Evolutionary conservation across 2,329 filamentous ascomycete genomes (phyloP), one percentile per base, ranked within the genome.

Genomic region (Dothideomycetidae sp.): DNA sequence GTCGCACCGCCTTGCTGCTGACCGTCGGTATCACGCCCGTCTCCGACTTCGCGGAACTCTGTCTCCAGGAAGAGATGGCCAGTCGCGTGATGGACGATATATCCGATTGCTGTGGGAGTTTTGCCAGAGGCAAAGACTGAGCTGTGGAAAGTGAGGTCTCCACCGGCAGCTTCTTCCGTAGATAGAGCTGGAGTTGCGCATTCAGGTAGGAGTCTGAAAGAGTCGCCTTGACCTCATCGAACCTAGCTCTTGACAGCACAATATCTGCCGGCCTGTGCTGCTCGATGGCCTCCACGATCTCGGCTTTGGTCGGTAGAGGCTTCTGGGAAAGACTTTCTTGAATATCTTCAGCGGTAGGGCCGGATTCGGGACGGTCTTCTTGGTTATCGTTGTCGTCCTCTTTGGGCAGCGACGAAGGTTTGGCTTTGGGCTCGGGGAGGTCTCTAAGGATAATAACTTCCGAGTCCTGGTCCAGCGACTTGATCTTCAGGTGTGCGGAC

Each of bases 401-500:
- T 30, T 10, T 17, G 12, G 11, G 11, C 7, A n/a, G 7, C 7
- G 21, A n/a, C 7, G 21, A 7, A 7, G 7, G 21, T 7, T n/a
- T 7, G 21, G 21, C 21, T n/a, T 7, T n/a, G n/a, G 15, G 12
- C 7, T 40, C 38, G 10, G 35, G 31, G 18, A 45, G 16, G 28
- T 45, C 43, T 14, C 43, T 33, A 9, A 45, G 31, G 10, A 45
- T 37, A 15, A 45, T 45, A 26, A 45, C 38, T 28, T 42, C 40
- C 5, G 43, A 40, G 4, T 33, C 31, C 34, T 39, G 29, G 13
- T 39, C 40, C 12, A 45, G 23, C 5, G 40, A 43, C 9, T 28
- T 36, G 36, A 43, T 43, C 19, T 33, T 36, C 17, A 45, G 21
- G 7, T 29, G 11, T 28, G 40, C 43, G 10, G 40, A 26, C 14